Conservation (phyloP, 306 rosid genomes). For the Citrullus amarus region DNA sequence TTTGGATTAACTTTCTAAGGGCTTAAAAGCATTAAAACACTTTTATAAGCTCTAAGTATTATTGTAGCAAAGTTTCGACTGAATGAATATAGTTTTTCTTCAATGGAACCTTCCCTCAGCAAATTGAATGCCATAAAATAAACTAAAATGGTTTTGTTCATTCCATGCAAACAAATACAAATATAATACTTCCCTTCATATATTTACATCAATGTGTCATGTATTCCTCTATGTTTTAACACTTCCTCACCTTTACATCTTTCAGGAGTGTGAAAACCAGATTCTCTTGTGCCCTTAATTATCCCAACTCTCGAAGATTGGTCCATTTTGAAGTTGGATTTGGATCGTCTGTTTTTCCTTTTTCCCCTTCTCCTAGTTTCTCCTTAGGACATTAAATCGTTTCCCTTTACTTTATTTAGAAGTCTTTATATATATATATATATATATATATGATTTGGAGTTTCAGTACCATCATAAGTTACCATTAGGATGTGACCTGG, state of each 20-base stretch:
- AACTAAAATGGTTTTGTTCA: not conserved
- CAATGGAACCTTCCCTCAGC: not conserved
- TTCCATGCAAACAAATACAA: not conserved
- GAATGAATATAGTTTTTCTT: not conserved
- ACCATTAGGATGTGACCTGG: not conserved
- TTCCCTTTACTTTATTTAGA: not conserved
- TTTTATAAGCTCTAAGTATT: not conserved
- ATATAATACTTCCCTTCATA: not conserved
- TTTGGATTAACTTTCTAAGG: no score
- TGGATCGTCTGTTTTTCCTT: not conserved
- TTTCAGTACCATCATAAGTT: not conserved
- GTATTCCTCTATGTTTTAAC: not conserved
- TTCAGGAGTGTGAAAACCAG: constrained; percentile 6
- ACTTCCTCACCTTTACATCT: constrained; percentile 2
- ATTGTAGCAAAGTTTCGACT: not conserved
- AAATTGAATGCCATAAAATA: not conserved
- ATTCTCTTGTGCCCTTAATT: not conserved
- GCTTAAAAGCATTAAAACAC: no score
- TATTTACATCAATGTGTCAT: not conserved
- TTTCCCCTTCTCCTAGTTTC: not conserved
- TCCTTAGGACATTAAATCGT: not conserved
- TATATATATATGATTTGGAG: not conserved
- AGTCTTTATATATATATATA: not conserved
- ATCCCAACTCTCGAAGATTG: not conserved
- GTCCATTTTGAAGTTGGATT: not conserved